A percentile compares a stretch with the other conserved stretches of the same genome.
These are phyloP conservation scores for Millerozyma acaciae DNA, from an alignment of 805 yeast species.

Conservation along the genomic window DNA sequence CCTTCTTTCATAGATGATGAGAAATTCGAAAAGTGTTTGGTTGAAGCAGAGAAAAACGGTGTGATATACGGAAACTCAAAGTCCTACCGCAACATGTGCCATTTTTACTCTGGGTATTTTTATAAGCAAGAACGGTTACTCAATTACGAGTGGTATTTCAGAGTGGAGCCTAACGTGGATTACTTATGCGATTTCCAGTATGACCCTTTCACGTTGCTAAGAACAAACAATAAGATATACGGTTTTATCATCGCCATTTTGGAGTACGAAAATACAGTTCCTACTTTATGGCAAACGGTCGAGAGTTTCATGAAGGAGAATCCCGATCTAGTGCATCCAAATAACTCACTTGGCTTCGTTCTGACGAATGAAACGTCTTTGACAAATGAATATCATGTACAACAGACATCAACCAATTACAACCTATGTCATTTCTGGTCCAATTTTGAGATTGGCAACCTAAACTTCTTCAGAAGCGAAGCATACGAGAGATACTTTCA, in stretches of 20 bases:
- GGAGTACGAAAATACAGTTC: slow-evolving; percentile 51
- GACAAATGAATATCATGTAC: slow-evolving; percentile 14
- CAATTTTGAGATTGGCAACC: slow-evolving; percentile 54
- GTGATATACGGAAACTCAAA: slow-evolving; percentile 46
- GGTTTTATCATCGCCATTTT: slow-evolving; percentile 50
- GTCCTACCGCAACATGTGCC: slow-evolving; percentile 63
- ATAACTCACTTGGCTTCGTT: slow-evolving; percentile 46
- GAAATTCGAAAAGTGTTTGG: slow-evolving; percentile 23
- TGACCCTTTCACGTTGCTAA: slow-evolving; percentile 47
- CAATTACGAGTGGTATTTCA: slow-evolving; percentile 53
- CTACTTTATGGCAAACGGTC: slow-evolving; percentile 49
- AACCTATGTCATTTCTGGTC: slow-evolving; percentile 66
- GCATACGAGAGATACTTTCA: slow-evolving; percentile 45
- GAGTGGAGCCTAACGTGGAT: slow-evolving; percentile 59
- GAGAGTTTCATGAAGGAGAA: slow-evolving; percentile 39
- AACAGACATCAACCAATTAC: slow-evolving; percentile 30
- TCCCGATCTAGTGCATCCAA: slow-evolving; percentile 45
- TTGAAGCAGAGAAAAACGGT: slow-evolving; percentile 14
- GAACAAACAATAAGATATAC: slow-evolving; percentile 42
- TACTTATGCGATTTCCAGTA: slow-evolving; percentile 55
- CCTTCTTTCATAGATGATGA: slow-evolving; percentile 32
- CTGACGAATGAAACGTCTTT: slow-evolving; percentile 40
- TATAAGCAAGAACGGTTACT: slow-evolving; percentile 43
- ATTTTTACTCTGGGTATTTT: slow-evolving; percentile 66
- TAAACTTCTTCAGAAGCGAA: slow-evolving; percentile 46